These are phyloP conservation scores for Xylariales sp. DNA, from an alignment of 2,329 filamentous ascomycete species.

Conservation along the genomic window DNA sequence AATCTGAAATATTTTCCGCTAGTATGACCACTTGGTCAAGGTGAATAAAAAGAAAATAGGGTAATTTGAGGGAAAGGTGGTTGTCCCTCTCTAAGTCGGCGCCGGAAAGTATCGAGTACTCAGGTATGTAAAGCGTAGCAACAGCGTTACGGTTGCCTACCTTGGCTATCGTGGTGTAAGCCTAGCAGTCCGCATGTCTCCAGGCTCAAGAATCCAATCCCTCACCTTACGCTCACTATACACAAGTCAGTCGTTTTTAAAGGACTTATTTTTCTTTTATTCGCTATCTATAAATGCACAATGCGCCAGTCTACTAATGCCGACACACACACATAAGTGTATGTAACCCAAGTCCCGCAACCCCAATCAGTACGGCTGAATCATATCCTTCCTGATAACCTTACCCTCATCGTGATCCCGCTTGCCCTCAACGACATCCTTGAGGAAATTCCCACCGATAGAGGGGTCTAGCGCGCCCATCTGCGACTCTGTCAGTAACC, in stretches of 20 bases:
- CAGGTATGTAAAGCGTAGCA: too few relatives aligned
- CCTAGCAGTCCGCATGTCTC: background rate
- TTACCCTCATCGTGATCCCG: slow-evolving; percentile 46
- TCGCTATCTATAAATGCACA: background rate
- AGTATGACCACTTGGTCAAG: too few relatives aligned
- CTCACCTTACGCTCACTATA: background rate
- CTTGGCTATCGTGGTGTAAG: too few relatives aligned
- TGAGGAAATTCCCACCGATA: slow-evolving; percentile 44
- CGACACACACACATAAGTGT: background rate
- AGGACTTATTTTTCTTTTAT: background rate
- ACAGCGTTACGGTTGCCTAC: too few relatives aligned
- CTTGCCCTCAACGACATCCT: slow-evolving; percentile 46
- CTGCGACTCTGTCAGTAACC: slow-evolving; percentile 31
- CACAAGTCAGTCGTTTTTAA: background rate
- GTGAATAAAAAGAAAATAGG: too few relatives aligned
- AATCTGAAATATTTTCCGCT: too few relatives aligned
- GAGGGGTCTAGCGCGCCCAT: slow-evolving; percentile 46
- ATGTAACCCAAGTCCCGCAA: background rate
- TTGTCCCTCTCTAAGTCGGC: too few relatives aligned
- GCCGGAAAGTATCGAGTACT: too few relatives aligned
- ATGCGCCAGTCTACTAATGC: background rate
- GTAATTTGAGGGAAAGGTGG: too few relatives aligned
- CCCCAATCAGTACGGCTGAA: slow-evolving; percentile 44
- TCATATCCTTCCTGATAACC: slow-evolving; percentile 37
- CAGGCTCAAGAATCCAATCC: background rate